Base-by-base conservation (phyloP, 176 grass and related monocot species). In the Oryza longistaminata region DNA sequence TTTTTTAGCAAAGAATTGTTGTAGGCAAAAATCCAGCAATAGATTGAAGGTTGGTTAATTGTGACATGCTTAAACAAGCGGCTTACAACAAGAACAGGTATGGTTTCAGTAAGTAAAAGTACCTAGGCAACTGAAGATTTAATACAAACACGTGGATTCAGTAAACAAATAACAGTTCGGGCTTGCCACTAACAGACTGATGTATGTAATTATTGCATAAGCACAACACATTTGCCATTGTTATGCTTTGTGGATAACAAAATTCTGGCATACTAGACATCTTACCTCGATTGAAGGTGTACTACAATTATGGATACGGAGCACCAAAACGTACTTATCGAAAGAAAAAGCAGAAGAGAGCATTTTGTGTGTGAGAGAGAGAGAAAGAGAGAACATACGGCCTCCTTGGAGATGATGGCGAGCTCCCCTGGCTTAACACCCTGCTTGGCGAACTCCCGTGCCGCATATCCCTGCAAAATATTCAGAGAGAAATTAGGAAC, bases 331-430 rank as follows among this genome's bases (percentile, higher is more conserved):
- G 0, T n/a, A 55, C 16, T 0, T 19, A 16, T 17, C 0, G 16
- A 19, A 19, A 55, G 6, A 53, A 0, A 55, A 4, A 19, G 50
- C 8, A 10, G 42, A 43, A 43, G 42, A 43, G 8, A 43, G 42
- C 42, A 43, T 43, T 43, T 43, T 43, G 42, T 43, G 42, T 40
- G 39, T 8, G 39, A 26, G 26, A 26, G 26, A 26, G 39, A 40
- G 39, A 39, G 21, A 15, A 7, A 26, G 6, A 19, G 12, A 25
- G 26, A 22, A 55, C 76, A 33, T 93, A 95, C 93, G 17, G 91
- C 91, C 77, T 98, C 96, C 88, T 95, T 98, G 70, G 96, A 98
- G 85, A 98, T 94, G 83, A 98, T 86, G 70, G 93, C 93, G 29
- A 98, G 89, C 86, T 98, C 93, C 83, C 96, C 96, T 2, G 91